A percentile compares a stretch with the other conserved stretches of the same genome.
These are phyloP conservation scores for Solanum neorickii DNA, from an alignment of 257 asterid genomes.

Conservation along the genomic window DNA sequence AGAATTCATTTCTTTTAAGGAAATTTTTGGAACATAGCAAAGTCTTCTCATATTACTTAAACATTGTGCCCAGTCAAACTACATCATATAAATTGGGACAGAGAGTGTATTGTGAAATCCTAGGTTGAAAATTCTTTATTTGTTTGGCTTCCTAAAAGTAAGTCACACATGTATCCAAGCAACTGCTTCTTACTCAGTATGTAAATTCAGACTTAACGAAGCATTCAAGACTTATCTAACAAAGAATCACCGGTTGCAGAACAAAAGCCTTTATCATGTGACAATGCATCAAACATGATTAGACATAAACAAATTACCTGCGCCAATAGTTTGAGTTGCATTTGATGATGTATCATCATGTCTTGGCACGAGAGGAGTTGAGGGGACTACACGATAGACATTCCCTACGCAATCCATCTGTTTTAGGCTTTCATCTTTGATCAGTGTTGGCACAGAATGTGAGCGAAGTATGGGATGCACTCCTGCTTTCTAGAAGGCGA, in stretches of 20 bases:
- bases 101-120: neutral
- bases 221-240: neutral
- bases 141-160: neutral
- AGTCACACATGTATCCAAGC: neutral
- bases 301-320: constrained; percentile 20
- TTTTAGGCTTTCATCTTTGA: constrained; percentile 48
- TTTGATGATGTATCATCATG: constrained; percentile 20
- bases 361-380: constrained; percentile 40
- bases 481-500: constrained; percentile 46
- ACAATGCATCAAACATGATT: neutral
- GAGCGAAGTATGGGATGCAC: constrained; percentile 64
- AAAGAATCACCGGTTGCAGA: neutral
- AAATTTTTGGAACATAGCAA: neutral
- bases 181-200: neutral
- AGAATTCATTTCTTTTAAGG: too few relatives aligned
- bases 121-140: neutral
- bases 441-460: constrained; percentile 61
- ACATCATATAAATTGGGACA: neutral
- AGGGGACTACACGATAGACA: constrained; percentile 57
- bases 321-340: constrained; percentile 21
- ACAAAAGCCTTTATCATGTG: neutral
- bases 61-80: neutral
- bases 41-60: neutral
- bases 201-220: neutral
- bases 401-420: constrained; percentile 44